phyloP scores from a whole-genome alignment of 1,284 basidiomycete species.

The Boletellus sp. region DNA sequence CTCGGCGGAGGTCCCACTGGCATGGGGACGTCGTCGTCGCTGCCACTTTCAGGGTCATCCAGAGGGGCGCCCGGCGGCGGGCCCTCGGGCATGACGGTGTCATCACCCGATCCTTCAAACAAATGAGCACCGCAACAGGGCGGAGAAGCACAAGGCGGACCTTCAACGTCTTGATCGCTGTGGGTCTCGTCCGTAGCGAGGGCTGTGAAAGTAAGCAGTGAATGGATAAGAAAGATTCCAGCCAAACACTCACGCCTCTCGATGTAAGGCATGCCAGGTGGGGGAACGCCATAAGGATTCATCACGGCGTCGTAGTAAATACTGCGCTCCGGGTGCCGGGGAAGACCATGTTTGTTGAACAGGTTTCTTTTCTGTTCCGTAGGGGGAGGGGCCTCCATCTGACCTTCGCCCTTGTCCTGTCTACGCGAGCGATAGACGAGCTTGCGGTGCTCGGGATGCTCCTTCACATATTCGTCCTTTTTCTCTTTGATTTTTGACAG shows the following conservation, averaged over 20 bases:
- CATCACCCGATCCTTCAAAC: slow-evolving; percentile 45
- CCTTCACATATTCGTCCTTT: slow-evolving; percentile 86
- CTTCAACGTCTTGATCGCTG: slow-evolving; percentile 53
- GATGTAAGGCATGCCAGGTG: slow-evolving; percentile 92
- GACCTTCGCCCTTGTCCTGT: slow-evolving; percentile 43
- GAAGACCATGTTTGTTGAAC: slow-evolving; percentile 79
- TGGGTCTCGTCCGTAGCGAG: slow-evolving; percentile 59
- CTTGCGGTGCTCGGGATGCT: slow-evolving; percentile 84
- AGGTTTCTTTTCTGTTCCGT: slow-evolving; percentile 55
- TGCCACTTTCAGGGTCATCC: slow-evolving; percentile 38
- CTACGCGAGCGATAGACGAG: slow-evolving; percentile 63
- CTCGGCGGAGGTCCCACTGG: slow-evolving; percentile 76
- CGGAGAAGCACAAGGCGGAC: slow-evolving; percentile 27
- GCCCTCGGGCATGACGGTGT: slow-evolving; percentile 70
- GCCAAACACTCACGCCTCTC: slow-evolving; percentile 67
- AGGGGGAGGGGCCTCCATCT: slow-evolving; percentile 44
- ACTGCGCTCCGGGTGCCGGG: slow-evolving; percentile 83
- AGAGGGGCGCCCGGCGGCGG: slow-evolving; percentile 53
- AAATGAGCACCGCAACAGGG: slow-evolving; percentile 1
- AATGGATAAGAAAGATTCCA: slow-evolving; percentile 4
- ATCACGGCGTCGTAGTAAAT: slow-evolving; percentile 91
- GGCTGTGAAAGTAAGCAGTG: slow-evolving; percentile 37
- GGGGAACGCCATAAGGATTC: slow-evolving; percentile 94
- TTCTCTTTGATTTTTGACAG: slow-evolving; percentile 75
- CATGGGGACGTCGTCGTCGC: slow-evolving; percentile 83